These are phyloP conservation scores for Citrus medica DNA, from an alignment of 345 rosid genomes.

Conservation along the genomic window DNA sequence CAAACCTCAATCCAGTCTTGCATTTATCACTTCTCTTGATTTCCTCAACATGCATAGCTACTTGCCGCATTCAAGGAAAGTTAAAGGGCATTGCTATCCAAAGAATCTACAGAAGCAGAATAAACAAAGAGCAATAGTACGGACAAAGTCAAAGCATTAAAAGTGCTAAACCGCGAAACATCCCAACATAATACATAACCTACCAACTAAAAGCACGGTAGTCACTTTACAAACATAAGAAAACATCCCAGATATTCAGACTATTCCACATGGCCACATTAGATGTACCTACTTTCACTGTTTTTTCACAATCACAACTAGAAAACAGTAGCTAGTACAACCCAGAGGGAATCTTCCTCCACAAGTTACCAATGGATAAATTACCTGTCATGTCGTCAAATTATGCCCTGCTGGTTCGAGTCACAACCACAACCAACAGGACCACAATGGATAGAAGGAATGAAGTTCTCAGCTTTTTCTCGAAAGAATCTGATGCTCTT, in stretches of 20 bases:
- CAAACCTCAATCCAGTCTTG: not conserved
- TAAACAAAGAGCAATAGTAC: not conserved
- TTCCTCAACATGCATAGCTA: not conserved
- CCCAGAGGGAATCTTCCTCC: slow-evolving; percentile 7
- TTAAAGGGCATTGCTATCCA: not conserved
- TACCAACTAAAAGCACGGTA: not conserved
- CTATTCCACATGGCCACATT: not conserved
- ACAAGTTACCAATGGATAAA: not conserved
- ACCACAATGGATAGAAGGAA: slow-evolving; percentile 66
- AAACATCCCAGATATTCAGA: not conserved
- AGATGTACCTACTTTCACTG: not conserved
- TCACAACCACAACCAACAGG: slow-evolving; percentile 65
- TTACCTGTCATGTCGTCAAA: slow-evolving; percentile 48
- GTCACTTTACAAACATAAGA: not conserved
- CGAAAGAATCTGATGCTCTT: slow-evolving; percentile 31
- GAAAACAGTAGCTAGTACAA: not conserved
- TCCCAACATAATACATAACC: not conserved
- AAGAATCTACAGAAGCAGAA: not conserved
- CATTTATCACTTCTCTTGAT: not conserved
- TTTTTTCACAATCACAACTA: not conserved
- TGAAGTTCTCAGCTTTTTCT: slow-evolving; percentile 62
- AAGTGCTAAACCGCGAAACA: not conserved
- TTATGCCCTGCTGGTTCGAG: slow-evolving; percentile 50
- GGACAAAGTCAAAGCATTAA: not conserved
- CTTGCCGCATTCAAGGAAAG: not conserved